phyloP scores from a whole-genome alignment of 345 rosid species.

The Melaleuca quinquenervia region DNA sequence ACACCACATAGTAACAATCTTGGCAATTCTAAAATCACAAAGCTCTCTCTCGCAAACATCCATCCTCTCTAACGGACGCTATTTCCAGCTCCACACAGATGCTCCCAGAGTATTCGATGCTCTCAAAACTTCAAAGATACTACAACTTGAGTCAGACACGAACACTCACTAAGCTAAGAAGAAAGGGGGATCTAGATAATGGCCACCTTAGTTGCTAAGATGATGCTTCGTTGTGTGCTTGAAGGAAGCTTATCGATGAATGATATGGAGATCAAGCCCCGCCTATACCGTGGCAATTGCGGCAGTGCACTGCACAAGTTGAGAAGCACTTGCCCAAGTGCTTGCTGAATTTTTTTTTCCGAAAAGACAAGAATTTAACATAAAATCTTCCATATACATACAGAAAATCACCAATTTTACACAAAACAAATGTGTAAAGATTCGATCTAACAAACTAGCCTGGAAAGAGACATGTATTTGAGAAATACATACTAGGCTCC shows the following conservation, averaged over 20 bases:
- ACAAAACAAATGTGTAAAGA: no score
- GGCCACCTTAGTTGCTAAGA: not conserved
- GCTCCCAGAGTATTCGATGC: not conserved
- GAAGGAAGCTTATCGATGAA: not conserved
- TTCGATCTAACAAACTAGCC: no score
- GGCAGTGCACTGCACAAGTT: slow-evolving; percentile 6
- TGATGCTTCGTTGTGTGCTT: not conserved
- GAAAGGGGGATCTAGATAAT: not conserved
- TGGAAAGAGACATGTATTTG: no score
- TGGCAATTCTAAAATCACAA: not conserved
- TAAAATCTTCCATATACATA: no score
- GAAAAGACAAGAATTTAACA: no score
- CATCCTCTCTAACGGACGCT: not conserved
- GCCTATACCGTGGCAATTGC: slow-evolving; percentile 9
- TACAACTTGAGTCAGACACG: not conserved
- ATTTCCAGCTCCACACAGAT: not conserved
- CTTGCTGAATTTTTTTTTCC: not conserved
- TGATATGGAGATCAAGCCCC: not conserved
- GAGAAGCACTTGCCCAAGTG: not conserved
- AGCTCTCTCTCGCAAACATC: not conserved
- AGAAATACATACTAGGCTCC: no score
- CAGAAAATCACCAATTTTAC: no score
- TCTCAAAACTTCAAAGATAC: not conserved
- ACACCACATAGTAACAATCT: not conserved
- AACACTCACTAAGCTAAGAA: not conserved